A percentile compares a stretch with the other conserved stretches of the same genome.
phyloP scores from a whole-genome alignment of 1,284 basidiomycete genomes.

The Porogramme epimiltina region DNA sequence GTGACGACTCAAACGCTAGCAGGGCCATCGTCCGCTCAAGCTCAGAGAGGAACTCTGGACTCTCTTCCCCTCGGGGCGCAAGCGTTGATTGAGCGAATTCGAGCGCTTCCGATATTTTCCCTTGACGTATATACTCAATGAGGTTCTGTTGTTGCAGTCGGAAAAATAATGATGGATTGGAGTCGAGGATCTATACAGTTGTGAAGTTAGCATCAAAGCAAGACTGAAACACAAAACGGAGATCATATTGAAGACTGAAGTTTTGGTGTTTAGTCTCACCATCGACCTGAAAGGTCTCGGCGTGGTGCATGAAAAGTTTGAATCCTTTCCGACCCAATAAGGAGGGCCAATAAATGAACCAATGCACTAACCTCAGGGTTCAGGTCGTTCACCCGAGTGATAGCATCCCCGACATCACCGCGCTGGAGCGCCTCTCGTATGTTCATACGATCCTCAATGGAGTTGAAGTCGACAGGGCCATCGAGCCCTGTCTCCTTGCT shows the following conservation, averaged over 20 bases:
- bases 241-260: slow-evolving; percentile 95
- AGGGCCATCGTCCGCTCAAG: slow-evolving; percentile 96
- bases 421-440: slow-evolving; percentile 93
- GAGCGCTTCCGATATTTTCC: slow-evolving; percentile 79
- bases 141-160: slow-evolving; percentile 93
- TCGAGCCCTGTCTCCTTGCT: slow-evolving; percentile 83
- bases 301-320: slow-evolving; percentile 98
- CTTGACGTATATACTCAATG: slow-evolving; percentile 91
- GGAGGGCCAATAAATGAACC: slow-evolving; percentile 1
- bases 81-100: slow-evolving; percentile 92
- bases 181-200: slow-evolving; percentile 83
- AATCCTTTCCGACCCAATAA: slow-evolving; percentile 61
- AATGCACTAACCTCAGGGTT: slow-evolving; percentile 96
- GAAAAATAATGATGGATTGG: slow-evolving; percentile 88
- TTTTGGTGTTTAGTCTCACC: slow-evolving; percentile 79
- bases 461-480: slow-evolving; percentile 83
- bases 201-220: slow-evolving; percentile 18
- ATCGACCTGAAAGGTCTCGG: slow-evolving; percentile 77
- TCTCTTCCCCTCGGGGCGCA: slow-evolving; percentile 93
- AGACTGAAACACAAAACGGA: slow-evolving; percentile 22
- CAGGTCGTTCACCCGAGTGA: slow-evolving; percentile 91
- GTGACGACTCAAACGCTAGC: slow-evolving; percentile 83
- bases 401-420: slow-evolving; percentile 94
- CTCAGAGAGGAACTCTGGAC: slow-evolving; percentile 89
- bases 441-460: slow-evolving; percentile 91